Conservation (phyloP, 495 filamentous ascomycete genomes). For the Penicillium paradoxum region DNA sequence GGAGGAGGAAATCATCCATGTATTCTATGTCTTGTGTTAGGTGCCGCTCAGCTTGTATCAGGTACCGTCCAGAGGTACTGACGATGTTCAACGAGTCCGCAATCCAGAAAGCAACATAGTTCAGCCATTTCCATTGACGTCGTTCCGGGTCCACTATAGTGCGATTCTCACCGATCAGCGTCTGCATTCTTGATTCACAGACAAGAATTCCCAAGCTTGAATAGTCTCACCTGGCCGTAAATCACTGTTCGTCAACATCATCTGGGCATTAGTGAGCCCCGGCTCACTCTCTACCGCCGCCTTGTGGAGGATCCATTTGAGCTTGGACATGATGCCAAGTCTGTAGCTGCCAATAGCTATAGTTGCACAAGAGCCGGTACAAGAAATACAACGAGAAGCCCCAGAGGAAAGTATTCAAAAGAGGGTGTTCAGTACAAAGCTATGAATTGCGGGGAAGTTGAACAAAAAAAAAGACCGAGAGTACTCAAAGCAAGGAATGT, state of each 20-base stretch:
- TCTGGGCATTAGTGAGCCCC: constrained; percentile 73
- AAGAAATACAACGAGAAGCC: background rate
- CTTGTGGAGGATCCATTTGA: constrained; percentile 43
- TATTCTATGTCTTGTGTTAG: constrained; percentile 54
- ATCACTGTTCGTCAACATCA: constrained; percentile 90
- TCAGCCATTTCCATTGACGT: constrained; percentile 82
- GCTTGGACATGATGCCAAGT: constrained; percentile 26
- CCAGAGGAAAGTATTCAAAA: background rate
- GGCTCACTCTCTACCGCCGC: constrained; percentile 69
- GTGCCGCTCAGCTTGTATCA: background rate
- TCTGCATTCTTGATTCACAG: too few relatives aligned
- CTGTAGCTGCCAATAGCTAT: background rate
- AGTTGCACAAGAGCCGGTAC: too few relatives aligned
- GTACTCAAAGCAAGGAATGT: background rate
- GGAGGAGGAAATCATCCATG: constrained; percentile 93
- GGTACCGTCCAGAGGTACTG: constrained; percentile 17
- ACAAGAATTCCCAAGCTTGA: too few relatives aligned
- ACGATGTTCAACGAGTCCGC: constrained; percentile 93
- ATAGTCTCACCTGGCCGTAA: constrained; percentile 67
- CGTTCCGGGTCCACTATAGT: constrained; percentile 68
- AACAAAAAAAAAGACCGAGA: background rate
- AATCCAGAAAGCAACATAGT: constrained; percentile 89
- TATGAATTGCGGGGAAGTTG: background rate
- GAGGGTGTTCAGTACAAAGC: background rate
- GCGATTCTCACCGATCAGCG: constrained; percentile 15